Evolutionary conservation across 2,329 filamentous ascomycete genomes (phyloP), one percentile per base, ranked within the genome.

Genomic region (Nigrospora oryzae): DNA sequence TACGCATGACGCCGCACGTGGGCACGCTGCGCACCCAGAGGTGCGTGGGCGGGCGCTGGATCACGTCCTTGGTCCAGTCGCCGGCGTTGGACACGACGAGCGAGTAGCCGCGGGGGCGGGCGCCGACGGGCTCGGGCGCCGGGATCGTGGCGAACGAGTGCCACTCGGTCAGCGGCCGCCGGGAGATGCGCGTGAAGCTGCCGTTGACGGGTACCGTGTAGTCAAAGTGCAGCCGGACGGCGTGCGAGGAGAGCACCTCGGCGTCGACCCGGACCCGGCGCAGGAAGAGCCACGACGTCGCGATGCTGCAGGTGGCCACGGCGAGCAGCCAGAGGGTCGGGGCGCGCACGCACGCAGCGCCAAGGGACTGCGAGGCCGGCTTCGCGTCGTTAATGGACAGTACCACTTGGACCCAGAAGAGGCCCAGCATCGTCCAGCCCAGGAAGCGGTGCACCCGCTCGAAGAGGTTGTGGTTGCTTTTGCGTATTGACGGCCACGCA

Each of bases 91-190:
- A 86, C 28, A 89, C 72, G 30, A 89, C 67, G 30, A 85, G 68
- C 0, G 82, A 86, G 64, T 83, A 87, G 13, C 77, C 81, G 43
- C 67, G 67, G 34, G 66, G 59, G 39, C 66, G 53, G 32, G 51
- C 54, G 46, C 59, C 40, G 12, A 50, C 53, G 8, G 54, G 54
- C 44, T 67, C 58, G 3, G 75, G 70, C 43, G 76, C 71, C 0
- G 83, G 79, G 48, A 89, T 85, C 1, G 82, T 83, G 37, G 85
- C 86, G 57, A 90, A 90, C 0, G 81, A 77, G 64, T 90, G 86
- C 73, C 83, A 87, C 62, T 90, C 85, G 10, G 73, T 64, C 35
- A 88, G 67, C 0, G 84, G 84, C 10, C 71, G 69, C 43, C 74
- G 73, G 3, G 83, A 77, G 19, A 89, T 64, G 36, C 83, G 77